A percentile compares a stretch with the other conserved stretches of the same genome.
Conservation (phyloP, 148 eudicot genomes). For the Salicornia ramosissima region DNA sequence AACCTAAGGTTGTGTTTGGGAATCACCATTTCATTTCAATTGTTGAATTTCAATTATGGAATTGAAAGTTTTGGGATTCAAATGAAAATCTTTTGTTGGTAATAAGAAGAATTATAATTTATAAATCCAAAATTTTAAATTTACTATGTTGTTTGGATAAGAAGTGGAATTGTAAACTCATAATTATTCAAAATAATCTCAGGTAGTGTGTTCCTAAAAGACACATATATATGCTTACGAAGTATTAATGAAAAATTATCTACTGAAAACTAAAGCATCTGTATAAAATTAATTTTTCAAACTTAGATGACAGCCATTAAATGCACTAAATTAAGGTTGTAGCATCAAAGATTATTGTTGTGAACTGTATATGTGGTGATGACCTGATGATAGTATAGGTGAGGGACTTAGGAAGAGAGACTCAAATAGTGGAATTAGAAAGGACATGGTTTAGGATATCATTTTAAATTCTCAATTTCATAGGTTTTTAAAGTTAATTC, state of each 20-base stretch:
- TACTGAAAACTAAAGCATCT: no score
- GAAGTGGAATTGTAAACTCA: background rate
- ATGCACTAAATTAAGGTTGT: no score
- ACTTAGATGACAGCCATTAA: no score
- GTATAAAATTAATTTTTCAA: no score
- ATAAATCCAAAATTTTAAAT: background rate
- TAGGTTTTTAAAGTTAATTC: background rate
- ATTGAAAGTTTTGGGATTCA: background rate
- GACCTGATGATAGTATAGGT: background rate
- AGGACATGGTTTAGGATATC: background rate
- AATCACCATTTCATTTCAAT: background rate
- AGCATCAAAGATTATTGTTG: no score
- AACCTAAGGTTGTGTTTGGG: background rate
- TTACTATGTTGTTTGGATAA: background rate
- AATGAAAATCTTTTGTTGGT: background rate
- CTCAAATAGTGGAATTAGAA: background rate
- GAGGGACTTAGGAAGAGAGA: background rate
- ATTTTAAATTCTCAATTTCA: background rate
- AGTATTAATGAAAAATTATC: background rate
- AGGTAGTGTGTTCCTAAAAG: background rate
- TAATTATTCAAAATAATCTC: no score
- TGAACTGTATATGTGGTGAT: background rate
- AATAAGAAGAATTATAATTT: no score
- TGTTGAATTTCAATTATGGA: no score
- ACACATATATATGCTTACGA: background rate